A percentile compares a stretch with the other conserved stretches of the same genome.
These are phyloP conservation scores for Tolypocladium tropicale DNA, from an alignment of 2,329 filamentous ascomycete species.

Conservation along the genomic window DNA sequence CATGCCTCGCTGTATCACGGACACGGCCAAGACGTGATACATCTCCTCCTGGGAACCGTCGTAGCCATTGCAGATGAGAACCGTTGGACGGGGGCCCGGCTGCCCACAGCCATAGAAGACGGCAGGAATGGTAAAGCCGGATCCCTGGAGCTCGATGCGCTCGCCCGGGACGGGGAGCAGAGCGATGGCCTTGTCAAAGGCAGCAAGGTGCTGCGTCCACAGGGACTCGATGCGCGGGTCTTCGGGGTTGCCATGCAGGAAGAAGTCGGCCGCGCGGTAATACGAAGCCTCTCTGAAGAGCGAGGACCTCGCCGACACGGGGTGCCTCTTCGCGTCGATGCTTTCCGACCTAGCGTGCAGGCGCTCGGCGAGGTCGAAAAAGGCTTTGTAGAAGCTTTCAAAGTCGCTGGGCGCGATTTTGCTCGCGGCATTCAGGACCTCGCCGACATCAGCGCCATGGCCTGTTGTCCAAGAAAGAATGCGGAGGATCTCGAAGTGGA, in stretches of 20 bases:
- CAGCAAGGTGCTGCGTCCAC: constrained; percentile 23
- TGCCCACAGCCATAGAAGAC: constrained; percentile 20
- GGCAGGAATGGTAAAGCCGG: constrained; percentile 22
- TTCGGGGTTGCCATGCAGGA: constrained; percentile 26
- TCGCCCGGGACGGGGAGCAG: constrained; percentile 24
- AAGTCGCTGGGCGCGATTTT: constrained; percentile 13
- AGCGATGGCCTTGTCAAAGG: constrained; percentile 27
- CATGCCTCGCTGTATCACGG: constrained; percentile 26
- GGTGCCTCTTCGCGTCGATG: constrained; percentile 10
- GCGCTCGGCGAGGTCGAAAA: constrained; percentile 12
- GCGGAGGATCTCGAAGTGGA: constrained; percentile 14
- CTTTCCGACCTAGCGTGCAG: constrained; percentile 9
- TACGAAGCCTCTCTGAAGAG: constrained; percentile 29
- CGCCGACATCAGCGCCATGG: constrained; percentile 13
- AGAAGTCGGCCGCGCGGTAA: constrained; percentile 31
- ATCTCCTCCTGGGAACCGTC: constrained; percentile 34
- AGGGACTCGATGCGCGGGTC: constrained; percentile 27
- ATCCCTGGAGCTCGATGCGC: constrained; percentile 19
- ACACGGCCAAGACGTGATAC: constrained; percentile 23
- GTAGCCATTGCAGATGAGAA: constrained; percentile 31
- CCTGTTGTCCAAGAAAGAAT: constrained; percentile 5
- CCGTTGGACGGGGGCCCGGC: constrained; percentile 18
- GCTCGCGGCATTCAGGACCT: constrained; percentile 20
- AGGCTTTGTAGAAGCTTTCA: constrained; percentile 12
- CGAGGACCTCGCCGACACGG: constrained; percentile 13